phyloP scores from a whole-genome alignment of 441 rosid species.

The Adansonia gregorii region DNA sequence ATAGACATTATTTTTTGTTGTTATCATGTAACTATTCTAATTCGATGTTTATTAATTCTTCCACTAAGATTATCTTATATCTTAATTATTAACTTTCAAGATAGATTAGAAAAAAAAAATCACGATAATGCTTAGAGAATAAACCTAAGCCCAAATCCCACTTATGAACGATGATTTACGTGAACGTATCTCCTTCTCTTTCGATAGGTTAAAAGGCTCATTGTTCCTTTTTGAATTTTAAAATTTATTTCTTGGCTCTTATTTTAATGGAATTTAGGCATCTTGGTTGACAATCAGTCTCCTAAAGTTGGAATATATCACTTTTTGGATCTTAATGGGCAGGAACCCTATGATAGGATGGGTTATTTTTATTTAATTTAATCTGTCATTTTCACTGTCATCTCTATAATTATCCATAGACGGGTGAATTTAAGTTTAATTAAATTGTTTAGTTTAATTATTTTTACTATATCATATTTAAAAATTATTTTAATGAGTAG shows the following conservation, averaged over 20 bases:
- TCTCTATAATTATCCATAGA: too few relatives aligned
- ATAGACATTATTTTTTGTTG: neutral
- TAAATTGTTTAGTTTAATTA: too few relatives aligned
- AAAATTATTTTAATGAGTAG: too few relatives aligned
- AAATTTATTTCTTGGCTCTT: constrained; percentile 9
- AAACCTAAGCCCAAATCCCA: constrained; percentile 62
- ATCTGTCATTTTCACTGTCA: too few relatives aligned
- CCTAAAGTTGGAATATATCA: neutral
- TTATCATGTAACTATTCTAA: neutral
- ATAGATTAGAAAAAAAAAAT: constrained; percentile 9
- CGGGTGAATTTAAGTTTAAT: too few relatives aligned
- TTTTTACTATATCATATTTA: too few relatives aligned
- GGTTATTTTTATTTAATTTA: too few relatives aligned
- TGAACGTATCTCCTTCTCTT: constrained; percentile 39
- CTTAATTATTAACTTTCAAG: neutral
- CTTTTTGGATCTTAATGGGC: too few relatives aligned
- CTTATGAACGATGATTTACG: constrained; percentile 39
- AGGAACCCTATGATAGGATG: too few relatives aligned
- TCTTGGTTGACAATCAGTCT: neutral
- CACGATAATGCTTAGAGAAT: constrained; percentile 17
- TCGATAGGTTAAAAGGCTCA: constrained; percentile 28
- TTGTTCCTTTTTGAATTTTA: neutral
- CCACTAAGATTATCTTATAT: constrained; percentile 33
- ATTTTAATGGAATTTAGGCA: constrained; percentile 21
- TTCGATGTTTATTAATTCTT: neutral